Base-by-base conservation (phyloP, 176 grass and related monocot genomes). In the Paspalum vaginatum region DNA sequence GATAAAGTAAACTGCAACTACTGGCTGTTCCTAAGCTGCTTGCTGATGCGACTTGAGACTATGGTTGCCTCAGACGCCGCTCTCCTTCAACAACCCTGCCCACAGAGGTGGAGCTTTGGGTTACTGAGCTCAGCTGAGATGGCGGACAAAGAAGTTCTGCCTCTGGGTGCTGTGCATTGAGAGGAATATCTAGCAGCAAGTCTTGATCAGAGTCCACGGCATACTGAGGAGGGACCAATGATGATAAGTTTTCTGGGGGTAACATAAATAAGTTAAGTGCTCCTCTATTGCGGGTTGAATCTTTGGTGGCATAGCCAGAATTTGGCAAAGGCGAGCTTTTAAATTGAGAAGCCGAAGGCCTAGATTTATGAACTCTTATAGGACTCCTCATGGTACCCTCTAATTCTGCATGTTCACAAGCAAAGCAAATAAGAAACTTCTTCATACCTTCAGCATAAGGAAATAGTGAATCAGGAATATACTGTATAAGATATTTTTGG, bases 151-250 rank as follows among this genome's bases (percentile, higher is more conserved):
- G 89, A 81, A 97, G 88, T 20, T 94, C 91, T 50, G 94, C 86
- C 78, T 97, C 94, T 58, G 85, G 57, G 17, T 89, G 91, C 16
- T 81, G 82, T 68, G 84, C 90, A 83, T 91, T 94, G 43, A 65
- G 80, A 80, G 92, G 92, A 70, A 98, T 79, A 26, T 92, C 84
- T 24, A 95, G 81, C 67, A 98, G 75, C 81, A 98, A 81, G 57
- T 92, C 92, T 78, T 98, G 90, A 88, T 98, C 92, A 54, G 84
- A 91, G 76, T 76, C 71, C n/a, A 42, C 65, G 25, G 48, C 76
- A 61, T 88, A 89, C 47, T 87, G 70, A 11, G 49, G 61, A 83
- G 92, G 84, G 65, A 66, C 66, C 38, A 91, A 16, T 70, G 87
- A 71, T 60, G 92, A 88, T 75, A 81, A 51, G 43, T 74, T 90